Evolutionary conservation across 2,329 filamentous ascomycete species (phyloP).

Genomic region (Penicillium sclerotiorum): DNA sequence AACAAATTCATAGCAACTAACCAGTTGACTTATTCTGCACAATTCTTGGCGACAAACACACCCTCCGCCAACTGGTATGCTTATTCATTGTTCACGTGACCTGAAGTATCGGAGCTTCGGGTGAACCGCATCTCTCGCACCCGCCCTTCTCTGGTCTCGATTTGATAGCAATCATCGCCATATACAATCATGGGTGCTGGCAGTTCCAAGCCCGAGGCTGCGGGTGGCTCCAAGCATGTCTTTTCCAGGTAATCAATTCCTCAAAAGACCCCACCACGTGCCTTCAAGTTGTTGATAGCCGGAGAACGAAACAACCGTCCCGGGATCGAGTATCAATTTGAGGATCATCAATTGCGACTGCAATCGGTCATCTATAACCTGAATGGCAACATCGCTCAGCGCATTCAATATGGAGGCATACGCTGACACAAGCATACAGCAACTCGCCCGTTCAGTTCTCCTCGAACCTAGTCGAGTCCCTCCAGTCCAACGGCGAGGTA

Average conservation of each 20-base stretch:
- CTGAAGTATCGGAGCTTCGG: conserved; percentile 26
- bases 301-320: conserved; percentile 13
- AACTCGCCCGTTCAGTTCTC: conserved; percentile 69
- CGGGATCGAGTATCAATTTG: not conserved
- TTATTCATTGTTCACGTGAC: conserved; percentile 23
- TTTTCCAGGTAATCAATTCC: conserved; percentile 57
- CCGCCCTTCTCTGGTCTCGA: conserved; percentile 19
- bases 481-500: conserved; percentile 87
- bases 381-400: not conserved
- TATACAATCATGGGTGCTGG: conserved; percentile 60
- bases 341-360: not conserved
- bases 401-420: not conserved
- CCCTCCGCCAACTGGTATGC: conserved; percentile 1
- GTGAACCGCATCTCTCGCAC: conserved; percentile 18
- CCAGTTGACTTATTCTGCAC: not conserved
- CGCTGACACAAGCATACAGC: conserved; percentile 30
- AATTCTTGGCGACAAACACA: no score
- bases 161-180: conserved; percentile 18
- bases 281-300: conserved; percentile 5
- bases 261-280: not conserved
- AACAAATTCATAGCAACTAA: no score
- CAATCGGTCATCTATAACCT: not conserved
- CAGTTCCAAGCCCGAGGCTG: conserved; percentile 61
- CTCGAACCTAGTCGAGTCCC: conserved; percentile 75
- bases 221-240: conserved; percentile 58